Base-by-base conservation (phyloP, 176 grass and related monocot species). In the Hyparrhenia diplandra region DNA sequence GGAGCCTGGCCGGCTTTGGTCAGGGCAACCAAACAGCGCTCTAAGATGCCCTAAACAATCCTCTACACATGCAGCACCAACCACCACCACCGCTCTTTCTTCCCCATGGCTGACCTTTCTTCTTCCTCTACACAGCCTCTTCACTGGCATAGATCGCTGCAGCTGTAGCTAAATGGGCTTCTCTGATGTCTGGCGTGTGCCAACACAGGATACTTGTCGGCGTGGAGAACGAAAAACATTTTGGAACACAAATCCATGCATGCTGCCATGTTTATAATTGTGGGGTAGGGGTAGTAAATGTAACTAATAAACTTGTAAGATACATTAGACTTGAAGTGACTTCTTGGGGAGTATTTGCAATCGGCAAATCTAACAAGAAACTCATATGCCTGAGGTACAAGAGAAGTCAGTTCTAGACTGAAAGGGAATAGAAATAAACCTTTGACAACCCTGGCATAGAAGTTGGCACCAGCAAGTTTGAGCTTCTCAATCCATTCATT, bases 401-500 rank as follows among this genome's bases (percentile, higher is more conserved):
- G 67, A 79, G 12, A 80, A 39, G 6, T n/a, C n/a, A 30, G 16
- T 31, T 77, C 29, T 76, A 61, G 72, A 76, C 23, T 64, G 8
- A 25, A 40, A 70, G 43, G 41, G 16, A 70, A 86, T 28, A 67
- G 29, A 67, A 54, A 49, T 35, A 63, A 83, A 98, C 95, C 95
- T 90, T 93, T 94, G 67, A 82, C 90, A 66, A 98, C 86, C 70
- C 89, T 93, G 36, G 86, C 69, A 89, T 80, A 85, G 75, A 92
- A 89, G 74, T 77, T 87, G 71, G 81, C 88, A 77, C 95, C 90
- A 70, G 90, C 84, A 66, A 55, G 74, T 82, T 89, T 78, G 82
- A 98, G 81, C 88, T 94, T 98, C 77, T 87, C 51, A 62, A 87
- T 98, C 86, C 74, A 92, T 41, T 89, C 90, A 74, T 91, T 92